Base-by-base conservation (phyloP, 768 basidiomycete genomes). In the Hydnum rufescens region DNA sequence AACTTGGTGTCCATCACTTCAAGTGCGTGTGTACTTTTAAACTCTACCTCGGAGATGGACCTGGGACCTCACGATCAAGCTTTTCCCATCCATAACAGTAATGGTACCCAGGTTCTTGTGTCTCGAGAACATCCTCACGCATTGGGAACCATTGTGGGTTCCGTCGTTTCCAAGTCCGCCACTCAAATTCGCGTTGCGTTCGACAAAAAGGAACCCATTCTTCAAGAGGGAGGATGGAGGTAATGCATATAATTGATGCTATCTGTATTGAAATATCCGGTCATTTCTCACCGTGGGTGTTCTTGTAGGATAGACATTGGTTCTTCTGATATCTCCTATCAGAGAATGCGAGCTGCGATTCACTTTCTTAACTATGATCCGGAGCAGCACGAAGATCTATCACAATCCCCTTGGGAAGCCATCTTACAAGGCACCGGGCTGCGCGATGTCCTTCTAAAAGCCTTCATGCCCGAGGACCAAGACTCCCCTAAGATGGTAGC, bases 301-400 rank as follows among this genome's bases (percentile, higher is more conserved):
- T 23, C 22, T 2, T 25, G 3, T 53, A 68, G 67, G 39, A 59
- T 92, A 43, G 89, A 92, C 59, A 62, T 87, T 2, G 82, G 80
- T 3, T 69, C 70, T 5, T 77, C 77, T 23, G 75, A 77, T 55
- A 71, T 84, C 44, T 70, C 77, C 13, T 78, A 73, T 55, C 69
- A 76, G 29, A 73, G 82, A 42, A 87, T 88, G 76, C 70, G 75
- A 5, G 65, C 69, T 1, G 86, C 88, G 5, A 71, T 90, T 23
- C 58, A 64, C 4, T 63, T 71, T 26, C 61, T 89, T 25, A 67
- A 74, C 52, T 66, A 72, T 19, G 74, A 88, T 57, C 74, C 77
- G 0, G 56, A 19, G 4, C 60, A 53, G 28, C 13, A 13, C 26
- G 13, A 13, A 13, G 25, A 47, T 25, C 8, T 8, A 26, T 39